A percentile compares a stretch with the other conserved stretches of the same genome.
Evolutionary conservation across 352 stramenopile species (phyloP).

Genomic region (Globisporangium splendens): DNA sequence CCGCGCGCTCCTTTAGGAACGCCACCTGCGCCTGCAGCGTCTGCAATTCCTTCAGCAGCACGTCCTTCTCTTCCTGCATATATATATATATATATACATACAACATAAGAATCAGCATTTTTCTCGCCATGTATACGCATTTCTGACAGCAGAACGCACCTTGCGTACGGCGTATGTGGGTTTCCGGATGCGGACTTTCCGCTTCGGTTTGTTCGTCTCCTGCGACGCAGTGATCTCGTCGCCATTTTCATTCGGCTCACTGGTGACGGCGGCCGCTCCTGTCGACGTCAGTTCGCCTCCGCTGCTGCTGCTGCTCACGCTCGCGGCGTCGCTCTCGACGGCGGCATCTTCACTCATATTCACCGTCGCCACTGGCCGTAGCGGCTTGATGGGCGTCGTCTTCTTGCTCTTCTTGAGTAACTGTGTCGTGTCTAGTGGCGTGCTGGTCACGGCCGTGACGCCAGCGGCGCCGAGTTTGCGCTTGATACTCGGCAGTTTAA

Average conservation of each 20-base stretch:
- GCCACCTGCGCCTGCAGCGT: slow-evolving; percentile 28
- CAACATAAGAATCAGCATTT: neutral
- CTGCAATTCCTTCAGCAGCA: slow-evolving; percentile 32
- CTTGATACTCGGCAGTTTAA: too few relatives aligned
- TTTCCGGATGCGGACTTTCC: slow-evolving; percentile 18
- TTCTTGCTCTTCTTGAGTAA: neutral
- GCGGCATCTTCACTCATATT: neutral
- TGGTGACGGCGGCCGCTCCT: too few relatives aligned
- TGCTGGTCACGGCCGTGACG: too few relatives aligned
- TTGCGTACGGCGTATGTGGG: slow-evolving; percentile 19
- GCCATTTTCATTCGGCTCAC: too few relatives aligned
- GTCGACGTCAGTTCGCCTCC: neutral
- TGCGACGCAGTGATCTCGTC: too few relatives aligned
- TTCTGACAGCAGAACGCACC: too few relatives aligned
- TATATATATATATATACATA: neutral
- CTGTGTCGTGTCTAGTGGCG: neutral
- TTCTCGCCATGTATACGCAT: too few relatives aligned
- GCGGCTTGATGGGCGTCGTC: neutral
- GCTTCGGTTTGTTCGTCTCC: neutral
- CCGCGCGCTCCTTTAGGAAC: slow-evolving; percentile 21
- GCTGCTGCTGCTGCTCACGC: slow-evolving; percentile 12
- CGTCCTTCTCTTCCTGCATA: slow-evolving; percentile 38
- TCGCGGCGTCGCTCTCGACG: slow-evolving; percentile 10
- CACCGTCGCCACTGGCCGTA: neutral
- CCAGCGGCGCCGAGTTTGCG: too few relatives aligned